Evolutionary conservation across 805 yeast genomes (phyloP).

Genomic region (Starmera amethionina): DNA sequence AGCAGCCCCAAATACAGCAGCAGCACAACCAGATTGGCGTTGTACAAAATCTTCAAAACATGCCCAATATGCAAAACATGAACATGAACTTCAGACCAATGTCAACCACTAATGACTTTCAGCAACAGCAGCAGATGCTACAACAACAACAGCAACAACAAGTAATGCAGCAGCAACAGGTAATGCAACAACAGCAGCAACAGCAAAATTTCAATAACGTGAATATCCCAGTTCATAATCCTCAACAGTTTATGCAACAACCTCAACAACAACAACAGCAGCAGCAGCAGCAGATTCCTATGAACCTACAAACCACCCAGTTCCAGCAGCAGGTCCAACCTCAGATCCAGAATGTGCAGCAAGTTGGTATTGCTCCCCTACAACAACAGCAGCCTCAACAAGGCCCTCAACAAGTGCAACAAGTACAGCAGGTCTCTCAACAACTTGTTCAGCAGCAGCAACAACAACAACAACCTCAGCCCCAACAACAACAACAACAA

Average conservation of each 20-base stretch:
- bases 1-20: conserved; percentile 5
- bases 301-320: not conserved
- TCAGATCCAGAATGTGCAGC: not conserved
- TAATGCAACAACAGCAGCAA: conserved; percentile 11
- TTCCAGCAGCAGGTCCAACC: not conserved
- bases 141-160: conserved; percentile 21
- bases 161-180: conserved; percentile 6
- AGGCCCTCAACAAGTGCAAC: too few species aligned
- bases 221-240: not conserved
- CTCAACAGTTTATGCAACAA: not conserved
- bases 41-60: too few species aligned
- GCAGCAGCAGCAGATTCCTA: not conserved
- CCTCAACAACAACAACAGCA: not conserved
- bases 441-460: not conserved
- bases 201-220: not conserved
- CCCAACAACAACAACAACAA: conserved; percentile 13
- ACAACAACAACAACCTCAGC: not conserved
- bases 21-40: too few species aligned
- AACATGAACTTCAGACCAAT: conserved; percentile 16
- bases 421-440: conserved; percentile 1
- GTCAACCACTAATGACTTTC: conserved; percentile 2
- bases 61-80: too few species aligned
- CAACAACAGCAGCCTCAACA: not conserved
- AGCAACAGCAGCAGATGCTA: conserved; percentile 13
- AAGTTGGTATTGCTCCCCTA: too few species aligned